Conservation (phyloP, 306 rosid genomes). For the Leucaena leucocephala region DNA sequence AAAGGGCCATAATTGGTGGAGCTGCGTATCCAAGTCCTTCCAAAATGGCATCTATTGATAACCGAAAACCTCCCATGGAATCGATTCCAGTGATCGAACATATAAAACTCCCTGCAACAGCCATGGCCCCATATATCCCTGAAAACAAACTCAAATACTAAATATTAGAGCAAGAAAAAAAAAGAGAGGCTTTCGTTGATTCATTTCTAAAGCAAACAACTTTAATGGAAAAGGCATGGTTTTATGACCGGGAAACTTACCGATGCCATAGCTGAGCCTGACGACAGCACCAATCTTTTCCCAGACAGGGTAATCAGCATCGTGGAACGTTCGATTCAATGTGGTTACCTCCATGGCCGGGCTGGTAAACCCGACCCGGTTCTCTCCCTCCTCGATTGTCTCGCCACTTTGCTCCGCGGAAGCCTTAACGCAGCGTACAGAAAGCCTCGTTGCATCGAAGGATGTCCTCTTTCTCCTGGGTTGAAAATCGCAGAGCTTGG, state of each 20-base stretch:
- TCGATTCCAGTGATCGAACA: constrained; percentile 89
- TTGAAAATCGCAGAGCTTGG: constrained; percentile 15
- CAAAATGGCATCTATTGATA: constrained; percentile 81
- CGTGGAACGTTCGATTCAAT: constrained; percentile 63
- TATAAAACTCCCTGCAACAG: constrained; percentile 80
- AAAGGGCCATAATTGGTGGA: constrained; percentile 96
- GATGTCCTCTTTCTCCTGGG: constrained; percentile 38
- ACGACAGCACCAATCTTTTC: constrained; percentile 97
- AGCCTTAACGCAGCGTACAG: constrained; percentile 51
- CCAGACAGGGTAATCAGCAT: constrained; percentile 92
- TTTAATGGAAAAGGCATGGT: background rate
- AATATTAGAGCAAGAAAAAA: background rate
- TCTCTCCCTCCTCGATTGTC: constrained; percentile 47
- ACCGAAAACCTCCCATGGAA: constrained; percentile 79
- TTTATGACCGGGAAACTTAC: constrained; percentile 37
- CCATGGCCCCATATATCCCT: constrained; percentile 99
- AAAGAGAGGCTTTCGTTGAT: background rate
- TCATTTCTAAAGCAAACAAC: constrained; percentile 14
- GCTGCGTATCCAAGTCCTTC: constrained; percentile 91
- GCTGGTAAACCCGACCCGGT: constrained; percentile 57
- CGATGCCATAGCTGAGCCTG: constrained; percentile 93
- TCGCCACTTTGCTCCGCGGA: constrained; percentile 77
- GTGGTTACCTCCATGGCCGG: constrained; percentile 95
- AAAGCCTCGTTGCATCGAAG: constrained; percentile 39
- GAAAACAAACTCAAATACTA: constrained; percentile 25